phyloP scores from a whole-genome alignment of 495 filamentous ascomycete genomes.

The Aspergillus funiculosus region DNA sequence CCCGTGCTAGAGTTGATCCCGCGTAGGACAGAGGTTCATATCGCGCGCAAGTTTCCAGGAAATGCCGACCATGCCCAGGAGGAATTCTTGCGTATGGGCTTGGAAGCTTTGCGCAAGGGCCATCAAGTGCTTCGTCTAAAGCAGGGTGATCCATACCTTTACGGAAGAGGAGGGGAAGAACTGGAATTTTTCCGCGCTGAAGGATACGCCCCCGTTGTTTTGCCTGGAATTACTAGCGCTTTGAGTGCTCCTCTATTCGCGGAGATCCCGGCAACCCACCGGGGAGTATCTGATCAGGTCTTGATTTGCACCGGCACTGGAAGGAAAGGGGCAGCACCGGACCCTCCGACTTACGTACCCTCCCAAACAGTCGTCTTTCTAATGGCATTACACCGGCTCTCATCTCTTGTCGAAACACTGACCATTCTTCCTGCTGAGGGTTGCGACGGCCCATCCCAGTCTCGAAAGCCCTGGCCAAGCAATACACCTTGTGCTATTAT shows the following conservation, averaged over 20 bases:
- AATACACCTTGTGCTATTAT: conserved; percentile 84
- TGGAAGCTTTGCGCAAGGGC: conserved; percentile 64
- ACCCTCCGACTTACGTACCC: conserved; percentile 69
- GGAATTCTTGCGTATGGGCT: conserved; percentile 76
- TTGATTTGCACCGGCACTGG: conserved; percentile 93
- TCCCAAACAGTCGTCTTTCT: conserved; percentile 87
- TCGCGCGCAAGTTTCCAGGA: conserved; percentile 94
- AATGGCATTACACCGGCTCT: conserved; percentile 88
- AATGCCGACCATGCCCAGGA: conserved; percentile 92
- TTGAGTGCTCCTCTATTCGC: conserved; percentile 85
- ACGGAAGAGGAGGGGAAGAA: conserved; percentile 91
- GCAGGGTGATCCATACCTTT: conserved; percentile 95
- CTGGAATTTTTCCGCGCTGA: conserved; percentile 72
- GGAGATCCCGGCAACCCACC: conserved; percentile 78
- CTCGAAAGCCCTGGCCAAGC: conserved; percentile 40
- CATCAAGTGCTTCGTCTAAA: conserved; percentile 82
- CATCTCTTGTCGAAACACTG: conserved; percentile 60
- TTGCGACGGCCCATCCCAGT: conserved; percentile 2
- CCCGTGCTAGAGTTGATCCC: conserved; percentile 85
- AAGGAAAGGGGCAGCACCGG: conserved; percentile 76
- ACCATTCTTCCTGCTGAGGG: conserved; percentile 33
- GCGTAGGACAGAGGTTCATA: conserved; percentile 80
- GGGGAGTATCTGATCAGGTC: conserved; percentile 85
- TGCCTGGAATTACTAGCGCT: conserved; percentile 87
- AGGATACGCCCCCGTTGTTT: conserved; percentile 64